These are phyloP conservation scores for Poa pratensis DNA, from an alignment of 176 grass and related monocot genomes.

Conservation along the genomic window DNA sequence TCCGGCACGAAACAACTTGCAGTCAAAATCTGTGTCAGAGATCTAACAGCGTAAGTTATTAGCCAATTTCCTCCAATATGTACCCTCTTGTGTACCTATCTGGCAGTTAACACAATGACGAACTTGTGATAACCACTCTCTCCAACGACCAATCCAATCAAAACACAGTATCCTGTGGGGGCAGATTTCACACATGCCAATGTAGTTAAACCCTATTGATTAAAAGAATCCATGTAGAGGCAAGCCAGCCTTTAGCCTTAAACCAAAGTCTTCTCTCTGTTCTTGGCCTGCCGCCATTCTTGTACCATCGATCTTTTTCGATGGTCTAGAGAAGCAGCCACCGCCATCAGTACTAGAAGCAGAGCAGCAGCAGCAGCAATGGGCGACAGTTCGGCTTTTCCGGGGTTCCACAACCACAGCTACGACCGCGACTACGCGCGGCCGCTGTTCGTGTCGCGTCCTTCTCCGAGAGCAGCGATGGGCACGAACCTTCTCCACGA, in stretches of 20 bases:
- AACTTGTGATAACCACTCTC: conserved; percentile 35
- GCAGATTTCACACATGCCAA: conserved; percentile 43
- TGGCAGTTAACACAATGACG: background rate
- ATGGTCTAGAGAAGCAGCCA: conserved; percentile 23
- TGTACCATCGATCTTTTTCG: conserved; percentile 5
- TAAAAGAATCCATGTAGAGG: conserved; percentile 12
- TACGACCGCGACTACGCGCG: conserved; percentile 23
- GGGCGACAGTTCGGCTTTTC: conserved; percentile 46
- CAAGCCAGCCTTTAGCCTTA: conserved; percentile 15
- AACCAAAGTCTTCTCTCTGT: background rate
- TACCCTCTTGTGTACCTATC: conserved; percentile 24
- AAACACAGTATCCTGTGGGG: conserved; percentile 39
- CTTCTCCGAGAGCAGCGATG: conserved; percentile 55
- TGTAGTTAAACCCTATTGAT: conserved; percentile 28
- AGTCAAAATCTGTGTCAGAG: background rate
- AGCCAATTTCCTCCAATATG: background rate
- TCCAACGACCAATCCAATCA: conserved; percentile 32
- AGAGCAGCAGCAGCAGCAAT: conserved; percentile 11
- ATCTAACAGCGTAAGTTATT: background rate
- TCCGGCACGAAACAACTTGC: no score
- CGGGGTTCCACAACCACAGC: conserved; percentile 41
- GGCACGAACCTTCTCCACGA: conserved; percentile 31
- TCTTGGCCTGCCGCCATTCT: background rate
- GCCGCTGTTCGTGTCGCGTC: conserved; percentile 46
- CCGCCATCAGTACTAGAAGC: background rate